Evolutionary conservation across 2,329 filamentous ascomycete species (phyloP).

Genomic region (Beauveria pseudobassiana): DNA sequence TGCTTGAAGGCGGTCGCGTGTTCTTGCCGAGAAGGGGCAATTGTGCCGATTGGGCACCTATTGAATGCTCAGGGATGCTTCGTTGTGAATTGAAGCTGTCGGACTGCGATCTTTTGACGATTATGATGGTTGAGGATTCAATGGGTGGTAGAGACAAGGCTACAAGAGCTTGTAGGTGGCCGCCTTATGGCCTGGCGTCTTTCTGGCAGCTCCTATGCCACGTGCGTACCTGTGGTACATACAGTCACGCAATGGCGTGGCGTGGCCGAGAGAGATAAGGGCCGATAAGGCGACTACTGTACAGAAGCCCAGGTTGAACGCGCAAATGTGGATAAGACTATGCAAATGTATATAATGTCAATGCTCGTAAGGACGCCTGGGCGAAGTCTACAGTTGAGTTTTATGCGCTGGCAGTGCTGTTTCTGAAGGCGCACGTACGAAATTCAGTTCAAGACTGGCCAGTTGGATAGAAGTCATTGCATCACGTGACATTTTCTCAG

Average conservation of each 20-base stretch:
- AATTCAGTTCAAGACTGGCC: not conserved
- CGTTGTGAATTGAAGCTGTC: not conserved
- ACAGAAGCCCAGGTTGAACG: not conserved
- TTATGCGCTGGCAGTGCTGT: no score
- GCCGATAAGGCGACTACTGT: not conserved
- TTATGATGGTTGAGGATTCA: not conserved
- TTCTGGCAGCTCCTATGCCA: not conserved
- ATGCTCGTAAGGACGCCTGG: no score
- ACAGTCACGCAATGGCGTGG: no score
- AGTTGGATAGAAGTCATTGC: not conserved
- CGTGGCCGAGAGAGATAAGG: not conserved
- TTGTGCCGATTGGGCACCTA: not conserved
- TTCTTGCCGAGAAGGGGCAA: not conserved
- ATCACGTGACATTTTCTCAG: constrained; percentile 2
- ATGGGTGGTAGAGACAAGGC: not conserved
- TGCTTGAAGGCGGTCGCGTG: not conserved
- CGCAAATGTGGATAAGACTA: not conserved
- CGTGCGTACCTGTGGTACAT: not conserved
- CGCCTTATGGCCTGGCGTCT: constrained; percentile 3
- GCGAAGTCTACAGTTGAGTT: no score
- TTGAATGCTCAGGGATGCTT: not conserved
- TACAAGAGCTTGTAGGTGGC: not conserved
- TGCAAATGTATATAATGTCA: not conserved
- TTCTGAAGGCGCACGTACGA: no score
- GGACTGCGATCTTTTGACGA: not conserved